These are phyloP conservation scores for Pseudotsuga menziesii DNA, from an alignment of 75 land plant species.

Conservation along the genomic window DNA sequence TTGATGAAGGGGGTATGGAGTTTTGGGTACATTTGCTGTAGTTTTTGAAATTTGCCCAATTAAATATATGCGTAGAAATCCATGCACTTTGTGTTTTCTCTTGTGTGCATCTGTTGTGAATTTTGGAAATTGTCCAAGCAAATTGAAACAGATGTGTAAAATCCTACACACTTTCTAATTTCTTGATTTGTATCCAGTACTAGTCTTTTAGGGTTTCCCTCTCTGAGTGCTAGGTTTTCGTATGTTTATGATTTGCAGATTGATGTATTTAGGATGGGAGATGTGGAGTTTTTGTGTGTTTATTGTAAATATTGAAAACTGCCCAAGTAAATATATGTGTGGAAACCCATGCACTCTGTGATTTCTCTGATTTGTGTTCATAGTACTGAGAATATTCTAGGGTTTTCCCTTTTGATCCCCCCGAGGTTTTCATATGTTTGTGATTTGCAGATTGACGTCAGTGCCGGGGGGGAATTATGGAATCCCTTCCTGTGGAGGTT, in stretches of 20 bases:
- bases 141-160: neutral
- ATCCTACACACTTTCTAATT: neutral
- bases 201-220: neutral
- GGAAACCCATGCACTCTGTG: neutral
- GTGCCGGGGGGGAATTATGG: constrained; percentile 29
- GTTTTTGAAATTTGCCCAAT: neutral
- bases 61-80: neutral
- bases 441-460: neutral
- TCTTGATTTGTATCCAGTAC: neutral
- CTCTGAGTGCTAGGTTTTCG: neutral
- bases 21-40: neutral
- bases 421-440: neutral
- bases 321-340: neutral
- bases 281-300: neutral
- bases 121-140: neutral
- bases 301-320: neutral
- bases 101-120: neutral
- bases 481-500: constrained; percentile 78
- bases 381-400: neutral
- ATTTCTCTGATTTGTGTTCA: neutral
- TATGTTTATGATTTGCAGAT: neutral
- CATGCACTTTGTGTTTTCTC: neutral
- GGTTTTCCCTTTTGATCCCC: neutral
- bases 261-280: neutral
- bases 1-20: neutral